Percentiles rank a stretch among this genome's conserved stretches.
Conservation (phyloP, 148 eudicot species). For the Heliamphora exappendiculata region DNA sequence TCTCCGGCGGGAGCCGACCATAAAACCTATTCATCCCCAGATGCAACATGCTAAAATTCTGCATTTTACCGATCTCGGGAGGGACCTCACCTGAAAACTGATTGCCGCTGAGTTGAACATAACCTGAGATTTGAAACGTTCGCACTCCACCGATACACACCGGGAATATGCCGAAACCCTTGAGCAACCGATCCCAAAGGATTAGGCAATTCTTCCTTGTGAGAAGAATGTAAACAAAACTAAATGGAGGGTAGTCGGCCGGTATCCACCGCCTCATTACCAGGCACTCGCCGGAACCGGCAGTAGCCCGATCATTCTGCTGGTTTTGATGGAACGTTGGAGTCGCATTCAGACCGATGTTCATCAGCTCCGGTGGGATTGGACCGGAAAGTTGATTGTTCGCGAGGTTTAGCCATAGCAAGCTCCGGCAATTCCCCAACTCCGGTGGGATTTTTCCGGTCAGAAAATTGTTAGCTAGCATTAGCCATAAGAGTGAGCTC, state of each 20-base stretch:
- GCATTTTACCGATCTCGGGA: slow-evolving; percentile 55
- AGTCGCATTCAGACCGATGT: slow-evolving; percentile 51
- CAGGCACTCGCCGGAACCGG: slow-evolving; percentile 76
- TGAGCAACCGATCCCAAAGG: slow-evolving; percentile 66
- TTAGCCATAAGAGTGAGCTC: slow-evolving; percentile 76
- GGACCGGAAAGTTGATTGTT: slow-evolving; percentile 57
- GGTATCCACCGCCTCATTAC: slow-evolving; percentile 93
- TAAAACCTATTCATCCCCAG: slow-evolving; percentile 48
- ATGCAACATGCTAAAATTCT: slow-evolving; percentile 72
- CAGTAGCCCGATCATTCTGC: slow-evolving; percentile 19
- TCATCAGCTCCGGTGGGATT: slow-evolving; percentile 51
- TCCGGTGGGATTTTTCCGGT: slow-evolving; percentile 74
- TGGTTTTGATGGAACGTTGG: slow-evolving; percentile 54
- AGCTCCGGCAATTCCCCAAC: slow-evolving; percentile 78
- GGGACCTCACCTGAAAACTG: slow-evolving; percentile 62
- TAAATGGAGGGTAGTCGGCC: slow-evolving; percentile 88
- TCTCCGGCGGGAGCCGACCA: slow-evolving; percentile 56
- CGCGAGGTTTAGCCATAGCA: slow-evolving; percentile 82
- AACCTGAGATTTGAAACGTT: slow-evolving; percentile 53
- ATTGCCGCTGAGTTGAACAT: slow-evolving; percentile 74
- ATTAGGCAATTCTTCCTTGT: slow-evolving; percentile 68
- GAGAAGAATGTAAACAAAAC: slow-evolving; percentile 65
- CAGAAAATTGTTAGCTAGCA: slow-evolving; percentile 79
- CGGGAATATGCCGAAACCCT: slow-evolving; percentile 75
- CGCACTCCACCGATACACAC: slow-evolving; percentile 49